Base-by-base conservation (phyloP, 2,329 filamentous ascomycete genomes). In the Fusarium fujikuroi region DNA sequence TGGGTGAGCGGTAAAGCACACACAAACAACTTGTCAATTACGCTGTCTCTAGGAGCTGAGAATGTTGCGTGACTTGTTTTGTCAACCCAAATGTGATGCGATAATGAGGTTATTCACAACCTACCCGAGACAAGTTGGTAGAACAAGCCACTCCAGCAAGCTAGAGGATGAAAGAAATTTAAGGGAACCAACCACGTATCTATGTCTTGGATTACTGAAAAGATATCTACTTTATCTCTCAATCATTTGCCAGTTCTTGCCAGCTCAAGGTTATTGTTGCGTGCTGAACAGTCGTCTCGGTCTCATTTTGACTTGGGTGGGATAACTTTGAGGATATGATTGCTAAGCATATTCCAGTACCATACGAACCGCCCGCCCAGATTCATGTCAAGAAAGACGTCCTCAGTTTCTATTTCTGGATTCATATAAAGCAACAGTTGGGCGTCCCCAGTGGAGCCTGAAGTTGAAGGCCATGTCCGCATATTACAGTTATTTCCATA, bases 351-450 rank as follows among this genome's bases (percentile, higher is more conserved):
- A 19, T 3, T 21, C 12, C 9, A 28, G 18, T 9, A 21, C 1
- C 9, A 2, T 9, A 7, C 3, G 19, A 30, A 5, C 9, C 2
- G n/a, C n/a, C 0, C 0, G 11, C 0, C 7, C 0, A 16, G 6
- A n/a, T 12, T 40, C 9, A 28, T n/a, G 0, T 4, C 10, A 28
- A 25, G 2, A 54, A 28, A 18, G 23, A 39, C 2, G 3, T 8
- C 19, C 4, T 21, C 2, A 14, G 2, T 28, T 25, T 54, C 34
- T 54, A 14, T 39, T 54, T 18, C 10, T 30, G 3, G 19, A 10
- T n/a, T n/a, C 10, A 7, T 4, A 8, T 14, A n/a, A 28, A 54
- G 15, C n/a, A 40, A n/a, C 5, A 6, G 0, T 21, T 8, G 14
- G n/a, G 1, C 34, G 28, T 40, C n/a, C 2, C 2, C 10, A 18